Conservation (phyloP, 106 monocot genomes). For the Phalaenopsis equestris region DNA sequence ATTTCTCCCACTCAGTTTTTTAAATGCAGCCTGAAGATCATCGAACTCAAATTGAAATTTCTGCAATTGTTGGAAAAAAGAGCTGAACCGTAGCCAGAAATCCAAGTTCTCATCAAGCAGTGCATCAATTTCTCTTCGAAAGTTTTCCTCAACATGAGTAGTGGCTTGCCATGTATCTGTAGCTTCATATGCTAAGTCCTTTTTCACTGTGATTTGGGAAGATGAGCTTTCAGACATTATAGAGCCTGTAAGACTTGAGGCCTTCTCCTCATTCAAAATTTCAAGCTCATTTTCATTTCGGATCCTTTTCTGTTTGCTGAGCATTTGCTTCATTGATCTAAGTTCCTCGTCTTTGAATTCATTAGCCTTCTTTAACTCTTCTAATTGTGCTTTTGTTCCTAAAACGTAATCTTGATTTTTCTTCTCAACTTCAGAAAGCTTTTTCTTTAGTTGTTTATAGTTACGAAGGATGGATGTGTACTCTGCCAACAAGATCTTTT, state of each 20-base stretch:
- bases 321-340: conserved; percentile 26
- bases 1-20: conserved; percentile 23
- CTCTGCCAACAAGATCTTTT: conserved; percentile 58
- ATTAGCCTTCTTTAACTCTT: conserved; percentile 37
- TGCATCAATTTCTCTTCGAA: conserved; percentile 63
- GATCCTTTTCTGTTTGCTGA: conserved; percentile 29
- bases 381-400: conserved; percentile 37
- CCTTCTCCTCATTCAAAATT: not conserved
- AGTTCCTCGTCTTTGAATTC: conserved; percentile 73
- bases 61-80: conserved; percentile 69
- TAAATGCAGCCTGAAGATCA: conserved; percentile 30
- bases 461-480: conserved; percentile 59
- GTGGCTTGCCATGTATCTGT: not conserved
- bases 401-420: conserved; percentile 27
- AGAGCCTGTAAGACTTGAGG: not conserved
- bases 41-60: conserved; percentile 37
- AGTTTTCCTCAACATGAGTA: conserved; percentile 42
- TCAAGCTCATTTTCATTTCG: conserved; percentile 6
- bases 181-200: conserved; percentile 1
- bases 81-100: conserved; percentile 79
- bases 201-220: conserved; percentile 4
- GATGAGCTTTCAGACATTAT: conserved; percentile 9
- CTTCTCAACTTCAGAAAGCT: conserved; percentile 34
- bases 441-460: conserved; percentile 55
- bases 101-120: conserved; percentile 74